Percentiles rank a stretch among this genome's conserved stretches.
phyloP scores from a whole-genome alignment of 805 yeast species.

The Blastobotrys chiropterorum region DNA sequence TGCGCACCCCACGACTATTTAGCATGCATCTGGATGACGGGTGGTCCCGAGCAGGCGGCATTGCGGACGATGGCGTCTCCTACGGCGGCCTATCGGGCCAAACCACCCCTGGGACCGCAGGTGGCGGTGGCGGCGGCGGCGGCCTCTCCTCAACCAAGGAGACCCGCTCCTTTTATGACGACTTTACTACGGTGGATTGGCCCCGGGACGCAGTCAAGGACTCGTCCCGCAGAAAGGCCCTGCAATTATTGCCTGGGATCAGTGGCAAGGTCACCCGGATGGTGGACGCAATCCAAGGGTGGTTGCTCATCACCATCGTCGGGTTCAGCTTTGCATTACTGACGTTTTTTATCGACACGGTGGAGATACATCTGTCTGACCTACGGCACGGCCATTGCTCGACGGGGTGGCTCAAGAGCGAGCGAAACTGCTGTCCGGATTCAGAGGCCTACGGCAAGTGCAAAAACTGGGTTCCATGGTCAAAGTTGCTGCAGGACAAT shows the following conservation, averaged over 20 bases:
- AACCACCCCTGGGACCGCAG: neutral
- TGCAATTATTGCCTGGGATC: conserved; percentile 33
- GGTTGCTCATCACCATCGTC: conserved; percentile 44
- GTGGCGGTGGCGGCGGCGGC: neutral
- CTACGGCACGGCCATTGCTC: conserved; percentile 48
- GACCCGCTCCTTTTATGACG: conserved; percentile 43
- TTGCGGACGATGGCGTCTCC: neutral
- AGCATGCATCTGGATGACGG: neutral
- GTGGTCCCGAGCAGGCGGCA: neutral
- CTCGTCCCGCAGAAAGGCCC: conserved; percentile 36
- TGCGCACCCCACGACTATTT: neutral
- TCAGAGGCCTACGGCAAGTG: conserved; percentile 24
- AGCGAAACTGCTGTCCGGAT: conserved; percentile 37
- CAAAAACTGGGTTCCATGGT: conserved; percentile 43
- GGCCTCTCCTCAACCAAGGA: neutral
- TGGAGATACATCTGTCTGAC: conserved; percentile 45
- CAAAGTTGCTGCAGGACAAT: conserved; percentile 20
- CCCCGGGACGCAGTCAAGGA: conserved; percentile 42
- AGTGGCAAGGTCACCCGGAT: conserved; percentile 28
- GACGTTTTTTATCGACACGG: conserved; percentile 43
- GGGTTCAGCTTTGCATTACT: conserved; percentile 43
- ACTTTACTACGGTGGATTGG: conserved; percentile 60
- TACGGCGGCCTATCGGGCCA: neutral
- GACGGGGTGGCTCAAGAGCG: conserved; percentile 39
- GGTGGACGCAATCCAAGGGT: conserved; percentile 39